Conservation (phyloP, 768 basidiomycete genomes). For the Kondoa subrosea region DNA sequence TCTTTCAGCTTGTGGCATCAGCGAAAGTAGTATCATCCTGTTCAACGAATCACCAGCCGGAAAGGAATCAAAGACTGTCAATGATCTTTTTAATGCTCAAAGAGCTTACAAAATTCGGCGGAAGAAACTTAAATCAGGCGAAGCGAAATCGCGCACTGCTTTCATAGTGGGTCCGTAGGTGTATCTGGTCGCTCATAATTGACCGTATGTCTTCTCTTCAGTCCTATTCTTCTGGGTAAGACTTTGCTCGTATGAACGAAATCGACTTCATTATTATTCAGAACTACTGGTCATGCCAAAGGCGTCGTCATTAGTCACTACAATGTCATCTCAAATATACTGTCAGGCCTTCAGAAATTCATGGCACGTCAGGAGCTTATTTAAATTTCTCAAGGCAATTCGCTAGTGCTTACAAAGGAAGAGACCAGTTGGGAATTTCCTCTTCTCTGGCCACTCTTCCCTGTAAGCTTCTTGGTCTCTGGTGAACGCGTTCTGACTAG, state of each 20-base stretch:
- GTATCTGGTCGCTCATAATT: not conserved
- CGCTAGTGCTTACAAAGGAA: not conserved
- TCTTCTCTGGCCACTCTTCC: not conserved
- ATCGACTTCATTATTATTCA: not conserved
- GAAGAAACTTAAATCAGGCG: not conserved
- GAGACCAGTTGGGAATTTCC: not conserved
- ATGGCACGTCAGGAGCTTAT: not conserved
- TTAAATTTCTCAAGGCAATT: not conserved
- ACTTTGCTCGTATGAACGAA: too few species aligned
- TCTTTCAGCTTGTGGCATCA: not conserved
- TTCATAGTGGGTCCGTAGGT: not conserved
- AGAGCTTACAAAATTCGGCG: not conserved
- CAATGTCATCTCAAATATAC: conserved; percentile 3
- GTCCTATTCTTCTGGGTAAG: conserved; percentile 8
- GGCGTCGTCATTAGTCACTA: conserved; percentile 2
- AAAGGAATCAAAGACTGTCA: not conserved
- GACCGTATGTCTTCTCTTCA: not conserved
- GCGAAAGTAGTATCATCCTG: not conserved
- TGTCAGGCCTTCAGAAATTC: not conserved
- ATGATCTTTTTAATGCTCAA: not conserved
- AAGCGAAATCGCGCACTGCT: not conserved
- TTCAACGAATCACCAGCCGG: not conserved
- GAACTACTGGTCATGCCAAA: conserved; percentile 4
- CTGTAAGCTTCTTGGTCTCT: not conserved
- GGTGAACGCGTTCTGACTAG: not conserved